These are phyloP conservation scores for Hypoxylon sp. DNA, from an alignment of 2,329 filamentous ascomycete species.

Conservation along the genomic window DNA sequence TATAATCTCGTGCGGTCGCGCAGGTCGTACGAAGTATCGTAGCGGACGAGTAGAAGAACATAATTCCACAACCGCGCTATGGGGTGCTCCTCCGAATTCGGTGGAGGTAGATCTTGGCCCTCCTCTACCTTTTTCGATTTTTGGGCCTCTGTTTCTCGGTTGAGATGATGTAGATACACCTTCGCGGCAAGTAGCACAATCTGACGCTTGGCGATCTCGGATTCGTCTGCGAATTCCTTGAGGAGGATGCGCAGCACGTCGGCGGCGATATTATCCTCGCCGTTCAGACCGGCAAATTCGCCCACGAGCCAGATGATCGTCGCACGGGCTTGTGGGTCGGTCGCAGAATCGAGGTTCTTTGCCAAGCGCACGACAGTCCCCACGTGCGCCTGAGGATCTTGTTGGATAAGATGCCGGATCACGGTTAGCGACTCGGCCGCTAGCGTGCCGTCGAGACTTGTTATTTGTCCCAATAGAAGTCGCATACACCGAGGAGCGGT, in stretches of 20 bases:
- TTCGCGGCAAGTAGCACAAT: constrained; percentile 96
- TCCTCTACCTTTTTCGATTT: constrained; percentile 56
- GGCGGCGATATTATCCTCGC: constrained; percentile 89
- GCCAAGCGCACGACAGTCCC: constrained; percentile 91
- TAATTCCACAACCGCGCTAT: constrained; percentile 88
- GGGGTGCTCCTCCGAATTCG: constrained; percentile 71
- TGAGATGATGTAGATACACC: constrained; percentile 91
- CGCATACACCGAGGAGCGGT: constrained; percentile 85
- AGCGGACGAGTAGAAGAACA: constrained; percentile 85
- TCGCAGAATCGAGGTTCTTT: constrained; percentile 90
- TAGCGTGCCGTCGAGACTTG: constrained; percentile 86
- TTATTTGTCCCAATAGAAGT: constrained; percentile 87
- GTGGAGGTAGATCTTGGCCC: constrained; percentile 50
- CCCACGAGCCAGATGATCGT: constrained; percentile 98
- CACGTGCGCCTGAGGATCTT: constrained; percentile 83
- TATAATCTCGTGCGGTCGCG: constrained; percentile 93
- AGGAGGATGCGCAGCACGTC: constrained; percentile 91
- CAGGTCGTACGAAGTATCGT: constrained; percentile 95
- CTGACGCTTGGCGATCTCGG: constrained; percentile 88
- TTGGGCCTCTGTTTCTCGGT: constrained; percentile 67
- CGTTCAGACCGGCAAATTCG: constrained; percentile 86
- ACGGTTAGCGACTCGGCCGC: constrained; percentile 95
- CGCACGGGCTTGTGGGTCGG: constrained; percentile 88
- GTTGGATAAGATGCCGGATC: constrained; percentile 94
- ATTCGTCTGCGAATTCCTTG: constrained; percentile 87